phyloP scores from a whole-genome alignment of 2,329 filamentous ascomycete species.

The Colletotrichum sp. region DNA sequence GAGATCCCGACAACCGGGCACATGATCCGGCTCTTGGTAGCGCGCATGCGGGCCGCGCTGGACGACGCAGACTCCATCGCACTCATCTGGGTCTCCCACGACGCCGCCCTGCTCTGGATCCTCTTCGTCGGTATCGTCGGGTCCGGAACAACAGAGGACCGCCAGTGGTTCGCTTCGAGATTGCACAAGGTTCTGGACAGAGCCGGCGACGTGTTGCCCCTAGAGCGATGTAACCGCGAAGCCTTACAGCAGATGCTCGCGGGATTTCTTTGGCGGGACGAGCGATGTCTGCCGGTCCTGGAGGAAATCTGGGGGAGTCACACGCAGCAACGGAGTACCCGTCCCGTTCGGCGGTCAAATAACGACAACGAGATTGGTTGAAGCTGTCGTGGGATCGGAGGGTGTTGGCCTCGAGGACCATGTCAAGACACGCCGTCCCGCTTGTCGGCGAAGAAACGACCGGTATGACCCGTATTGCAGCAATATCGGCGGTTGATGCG shows the following conservation, averaged over 20 bases:
- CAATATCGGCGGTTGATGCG: conserved; percentile 7
- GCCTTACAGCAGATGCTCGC: not conserved
- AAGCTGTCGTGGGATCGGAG: not conserved
- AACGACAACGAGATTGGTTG: not conserved
- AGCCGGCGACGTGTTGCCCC: not conserved
- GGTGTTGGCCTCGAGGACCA: not conserved
- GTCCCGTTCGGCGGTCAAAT: not conserved
- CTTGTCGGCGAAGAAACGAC: not conserved
- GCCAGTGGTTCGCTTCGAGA: not conserved
- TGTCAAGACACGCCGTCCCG: not conserved
- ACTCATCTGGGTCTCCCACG: conserved; percentile 1
- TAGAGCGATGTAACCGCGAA: not conserved
- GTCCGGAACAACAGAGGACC: not conserved
- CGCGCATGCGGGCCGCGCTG: conserved; percentile 15
- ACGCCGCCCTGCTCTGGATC: conserved; percentile 16
- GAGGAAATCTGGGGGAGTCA: conserved; percentile 5
- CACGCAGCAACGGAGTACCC: not conserved
- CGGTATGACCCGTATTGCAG: not conserved
- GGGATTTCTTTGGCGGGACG: conserved; percentile 19
- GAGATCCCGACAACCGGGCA: conserved; percentile 19
- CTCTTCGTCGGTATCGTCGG: conserved; percentile 21
- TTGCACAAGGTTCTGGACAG: not conserved
- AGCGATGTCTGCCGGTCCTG: conserved; percentile 32
- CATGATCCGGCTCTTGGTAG: conserved; percentile 11
- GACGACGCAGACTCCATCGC: conserved; percentile 8